phyloP scores from a whole-genome alignment of 2,329 filamentous ascomycete species.

The Cryphonectria carpinicola region DNA sequence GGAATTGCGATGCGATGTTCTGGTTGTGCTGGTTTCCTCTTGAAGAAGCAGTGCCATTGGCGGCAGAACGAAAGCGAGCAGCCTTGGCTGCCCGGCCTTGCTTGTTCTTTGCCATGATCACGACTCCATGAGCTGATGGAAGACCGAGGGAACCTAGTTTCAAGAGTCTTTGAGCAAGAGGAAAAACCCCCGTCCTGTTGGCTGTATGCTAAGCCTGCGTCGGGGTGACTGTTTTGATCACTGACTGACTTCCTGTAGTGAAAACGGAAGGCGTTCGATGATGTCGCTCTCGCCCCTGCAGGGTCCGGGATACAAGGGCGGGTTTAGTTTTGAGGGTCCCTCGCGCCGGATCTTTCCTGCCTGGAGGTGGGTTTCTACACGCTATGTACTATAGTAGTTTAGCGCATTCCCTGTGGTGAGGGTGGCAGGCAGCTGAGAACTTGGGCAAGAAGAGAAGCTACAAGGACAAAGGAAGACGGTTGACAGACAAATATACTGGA shows the following conservation, averaged over 20 bases:
- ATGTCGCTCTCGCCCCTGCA: neutral
- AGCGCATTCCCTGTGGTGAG: neutral
- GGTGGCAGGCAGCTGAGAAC: neutral
- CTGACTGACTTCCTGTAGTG: neutral
- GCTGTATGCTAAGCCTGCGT: neutral
- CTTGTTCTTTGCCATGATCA: slow-evolving; percentile 33
- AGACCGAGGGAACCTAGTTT: neutral
- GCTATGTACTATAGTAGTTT: neutral
- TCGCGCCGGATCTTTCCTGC: neutral
- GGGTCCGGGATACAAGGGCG: neutral
- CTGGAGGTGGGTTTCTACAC: neutral
- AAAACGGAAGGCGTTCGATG: slow-evolving; percentile 5
- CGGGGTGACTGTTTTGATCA: neutral
- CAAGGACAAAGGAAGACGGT: neutral
- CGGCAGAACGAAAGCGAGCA: slow-evolving; percentile 29
- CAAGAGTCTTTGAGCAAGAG: neutral
- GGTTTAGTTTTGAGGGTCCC: neutral
- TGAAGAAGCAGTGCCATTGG: slow-evolving; percentile 9
- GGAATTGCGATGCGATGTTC: slow-evolving; percentile 24
- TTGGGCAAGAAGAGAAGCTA: neutral
- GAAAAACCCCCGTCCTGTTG: too few relatives aligned
- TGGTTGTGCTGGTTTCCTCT: slow-evolving; percentile 9
- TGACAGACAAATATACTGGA: neutral
- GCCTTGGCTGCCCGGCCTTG: slow-evolving; percentile 33
- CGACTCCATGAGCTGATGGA: neutral